A percentile compares a stretch with the other conserved stretches of the same genome.
Evolutionary conservation across 176 grass and related monocot genomes (phyloP).

Genomic region (Oropetium thomaeum): DNA sequence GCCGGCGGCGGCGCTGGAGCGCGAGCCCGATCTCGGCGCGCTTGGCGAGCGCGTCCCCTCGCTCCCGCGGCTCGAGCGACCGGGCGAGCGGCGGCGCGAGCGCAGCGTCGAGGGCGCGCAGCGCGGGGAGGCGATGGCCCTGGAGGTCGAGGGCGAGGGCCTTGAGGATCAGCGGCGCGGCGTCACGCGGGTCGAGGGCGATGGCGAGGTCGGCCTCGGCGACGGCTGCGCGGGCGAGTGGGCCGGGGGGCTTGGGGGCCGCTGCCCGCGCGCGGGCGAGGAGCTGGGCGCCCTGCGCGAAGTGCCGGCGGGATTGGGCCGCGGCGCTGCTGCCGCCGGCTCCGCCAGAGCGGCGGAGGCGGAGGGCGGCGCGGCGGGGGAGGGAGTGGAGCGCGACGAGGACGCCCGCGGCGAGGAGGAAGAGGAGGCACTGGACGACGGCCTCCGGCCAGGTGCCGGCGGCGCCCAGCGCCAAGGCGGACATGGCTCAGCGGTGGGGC

Average conservation of each 20-base stretch:
- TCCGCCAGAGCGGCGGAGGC: conserved; percentile 39
- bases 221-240: conserved; percentile 49
- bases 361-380: conserved; percentile 42
- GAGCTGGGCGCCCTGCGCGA: conserved; percentile 66
- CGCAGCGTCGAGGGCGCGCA: conserved; percentile 68
- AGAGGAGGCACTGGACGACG: conserved; percentile 53
- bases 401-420: conserved; percentile 52
- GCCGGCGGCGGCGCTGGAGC: conserved; percentile 46
- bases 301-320: conserved; percentile 64
- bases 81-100: conserved; percentile 45
- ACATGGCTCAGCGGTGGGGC: conserved; percentile 17
- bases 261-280: conserved; percentile 59
- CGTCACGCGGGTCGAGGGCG: conserved; percentile 69
- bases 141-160: conserved; percentile 80
- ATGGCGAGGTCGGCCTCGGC: conserved; percentile 74
- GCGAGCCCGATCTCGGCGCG: conserved; percentile 70
- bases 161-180: conserved; percentile 78
- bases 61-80: conserved; percentile 68
- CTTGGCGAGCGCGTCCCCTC: conserved; percentile 75
- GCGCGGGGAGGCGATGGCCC: conserved; percentile 57
- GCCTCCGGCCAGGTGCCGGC: conserved; percentile 47
- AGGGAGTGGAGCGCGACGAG: conserved; percentile 71
- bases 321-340: conserved; percentile 30
- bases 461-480: conserved; percentile 19
- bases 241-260: not conserved